Percentiles rank a stretch among this genome's conserved stretches.
Evolutionary conservation across 2,329 filamentous ascomycete genomes (phyloP).

Genomic region (Trichoderma koningiopsis): DNA sequence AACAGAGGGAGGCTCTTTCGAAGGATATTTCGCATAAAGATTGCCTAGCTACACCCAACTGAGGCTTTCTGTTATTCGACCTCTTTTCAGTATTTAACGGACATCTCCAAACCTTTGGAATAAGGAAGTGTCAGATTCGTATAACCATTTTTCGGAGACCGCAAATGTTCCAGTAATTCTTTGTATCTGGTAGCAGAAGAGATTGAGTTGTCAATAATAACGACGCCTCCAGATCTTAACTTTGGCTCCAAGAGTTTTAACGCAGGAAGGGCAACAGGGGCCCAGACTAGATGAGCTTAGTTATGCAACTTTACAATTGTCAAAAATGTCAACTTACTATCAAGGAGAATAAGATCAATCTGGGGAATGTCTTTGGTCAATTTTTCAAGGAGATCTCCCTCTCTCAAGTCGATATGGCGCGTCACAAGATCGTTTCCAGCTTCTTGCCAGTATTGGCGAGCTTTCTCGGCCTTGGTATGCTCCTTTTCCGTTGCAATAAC

Average conservation of each 20-base stretch:
- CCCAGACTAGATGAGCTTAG: conserved; percentile 51
- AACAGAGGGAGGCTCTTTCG: background rate
- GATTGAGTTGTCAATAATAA: conserved; percentile 54
- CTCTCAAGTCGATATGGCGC: conserved; percentile 56
- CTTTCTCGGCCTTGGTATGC: conserved; percentile 52
- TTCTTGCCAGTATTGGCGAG: conserved; percentile 56
- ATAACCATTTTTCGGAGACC: conserved; percentile 51
- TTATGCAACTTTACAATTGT: background rate
- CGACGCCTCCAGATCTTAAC: conserved; percentile 49
- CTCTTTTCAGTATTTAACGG: conserved; percentile 26
- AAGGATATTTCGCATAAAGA: background rate
- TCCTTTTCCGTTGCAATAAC: conserved; percentile 66
- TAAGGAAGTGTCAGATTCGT: conserved; percentile 42
- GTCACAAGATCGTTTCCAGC: conserved; percentile 54
- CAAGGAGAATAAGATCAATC: conserved; percentile 61
- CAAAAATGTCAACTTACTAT: conserved; percentile 52
- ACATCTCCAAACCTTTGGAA: conserved; percentile 38
- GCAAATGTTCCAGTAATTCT: conserved; percentile 52
- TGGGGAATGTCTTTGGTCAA: conserved; percentile 43
- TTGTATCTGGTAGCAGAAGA: conserved; percentile 45
- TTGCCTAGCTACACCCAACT: background rate
- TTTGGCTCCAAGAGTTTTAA: conserved; percentile 52
- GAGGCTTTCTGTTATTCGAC: background rate
- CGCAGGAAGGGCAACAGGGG: conserved; percentile 55
- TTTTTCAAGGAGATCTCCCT: conserved; percentile 61